Conservation (phyloP, 148 eudicot species). For the Arctostaphylos glauca region DNA sequence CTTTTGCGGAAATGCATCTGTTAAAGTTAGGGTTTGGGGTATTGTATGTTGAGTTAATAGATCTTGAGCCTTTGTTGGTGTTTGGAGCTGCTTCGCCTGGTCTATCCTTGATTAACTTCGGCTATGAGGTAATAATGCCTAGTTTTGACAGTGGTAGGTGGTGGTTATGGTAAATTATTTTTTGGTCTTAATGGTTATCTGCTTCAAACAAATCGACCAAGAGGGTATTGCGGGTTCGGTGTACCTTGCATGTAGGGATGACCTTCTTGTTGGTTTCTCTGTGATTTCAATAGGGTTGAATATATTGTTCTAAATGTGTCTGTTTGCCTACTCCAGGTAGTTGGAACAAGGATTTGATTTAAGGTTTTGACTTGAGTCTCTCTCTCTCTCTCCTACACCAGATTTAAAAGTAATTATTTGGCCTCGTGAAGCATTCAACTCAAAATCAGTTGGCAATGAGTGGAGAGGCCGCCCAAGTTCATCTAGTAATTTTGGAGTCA, state of each 20-base stretch:
- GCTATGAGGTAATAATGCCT: not conserved
- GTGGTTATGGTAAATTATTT: not conserved
- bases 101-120: not conserved
- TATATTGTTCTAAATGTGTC: not conserved
- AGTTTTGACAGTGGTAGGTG: not conserved
- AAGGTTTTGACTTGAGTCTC: not conserved
- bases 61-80: not conserved
- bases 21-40: not conserved
- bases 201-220: not conserved
- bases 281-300: not conserved
- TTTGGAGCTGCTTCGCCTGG: slow-evolving; percentile 2
- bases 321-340: slow-evolving; percentile 12
- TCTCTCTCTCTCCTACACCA: not conserved
- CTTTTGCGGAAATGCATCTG: not conserved
- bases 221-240: not conserved
- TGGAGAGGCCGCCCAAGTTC: no score
- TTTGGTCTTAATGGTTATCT: not conserved
- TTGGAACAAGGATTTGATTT: slow-evolving; percentile 4
- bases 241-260: slow-evolving; percentile 1
- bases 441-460: no score
- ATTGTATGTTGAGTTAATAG: slow-evolving; percentile 4
- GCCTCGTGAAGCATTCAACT: not conserved
- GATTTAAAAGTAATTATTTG: slow-evolving; percentile 5
- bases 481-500: no score
- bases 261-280: not conserved